These are phyloP conservation scores for Parascedosporium putredinis DNA, from an alignment of 2,329 filamentous ascomycete species.

Conservation along the genomic window DNA sequence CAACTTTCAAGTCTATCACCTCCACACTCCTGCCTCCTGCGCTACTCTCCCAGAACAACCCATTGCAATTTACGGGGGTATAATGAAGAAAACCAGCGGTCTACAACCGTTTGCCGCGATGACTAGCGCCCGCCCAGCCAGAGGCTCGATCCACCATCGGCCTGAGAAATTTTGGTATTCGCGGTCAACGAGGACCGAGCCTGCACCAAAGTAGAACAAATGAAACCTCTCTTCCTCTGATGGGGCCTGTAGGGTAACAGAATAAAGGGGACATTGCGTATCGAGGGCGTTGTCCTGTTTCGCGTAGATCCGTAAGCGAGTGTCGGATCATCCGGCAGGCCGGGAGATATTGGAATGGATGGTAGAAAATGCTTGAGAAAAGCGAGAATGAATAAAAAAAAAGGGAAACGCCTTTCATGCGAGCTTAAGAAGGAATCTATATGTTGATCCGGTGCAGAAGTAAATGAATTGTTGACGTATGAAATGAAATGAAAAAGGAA, in stretches of 20 bases:
- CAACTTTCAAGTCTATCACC: neutral
- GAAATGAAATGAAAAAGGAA: neutral
- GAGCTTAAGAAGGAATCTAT: slow-evolving; percentile 1
- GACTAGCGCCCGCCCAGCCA: no score
- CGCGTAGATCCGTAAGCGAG: neutral
- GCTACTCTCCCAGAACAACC: no score
- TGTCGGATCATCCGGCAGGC: neutral
- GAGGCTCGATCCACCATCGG: no score
- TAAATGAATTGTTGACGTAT: neutral
- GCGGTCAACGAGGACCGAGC: no score
- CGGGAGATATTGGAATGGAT: neutral
- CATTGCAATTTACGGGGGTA: neutral
- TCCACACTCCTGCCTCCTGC: neutral
- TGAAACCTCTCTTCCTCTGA: no score
- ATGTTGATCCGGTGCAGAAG: neutral
- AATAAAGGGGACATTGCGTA: no score
- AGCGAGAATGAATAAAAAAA: slow-evolving; percentile 2
- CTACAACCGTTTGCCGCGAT: neutral
- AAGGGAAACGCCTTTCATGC: neutral
- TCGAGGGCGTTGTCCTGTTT: no score
- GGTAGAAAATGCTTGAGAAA: neutral
- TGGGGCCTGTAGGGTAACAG: no score
- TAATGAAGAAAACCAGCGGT: neutral
- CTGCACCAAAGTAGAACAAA: no score
- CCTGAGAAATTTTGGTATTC: no score